Base-by-base conservation (phyloP, 1,284 basidiomycete species). In the Apiotrichum gamsii region DNA sequence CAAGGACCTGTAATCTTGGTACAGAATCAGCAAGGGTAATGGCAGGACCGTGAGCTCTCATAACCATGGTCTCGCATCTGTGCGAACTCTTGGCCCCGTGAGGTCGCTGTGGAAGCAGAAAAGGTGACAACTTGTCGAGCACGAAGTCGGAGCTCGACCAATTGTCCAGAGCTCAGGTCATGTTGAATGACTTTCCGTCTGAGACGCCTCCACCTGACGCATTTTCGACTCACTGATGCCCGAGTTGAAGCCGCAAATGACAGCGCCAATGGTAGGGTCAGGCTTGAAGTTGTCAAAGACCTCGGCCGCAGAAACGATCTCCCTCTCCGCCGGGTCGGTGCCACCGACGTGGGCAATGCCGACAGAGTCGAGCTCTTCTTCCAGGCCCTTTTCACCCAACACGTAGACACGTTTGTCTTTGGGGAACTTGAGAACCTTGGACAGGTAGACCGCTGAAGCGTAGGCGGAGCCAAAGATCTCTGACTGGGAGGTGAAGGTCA, bases 401-500 rank as follows among this genome's bases (percentile, higher is more conserved):
- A 98, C 88, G 72, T 93, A 99, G 8, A 95, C 93, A 69, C 88
- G 90, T 75, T 96, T 90, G 69, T 89, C 82, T 59, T 85, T 85
- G 10, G 88, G 89, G 54, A 96, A 79, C 56, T 90, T 85, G 58
- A 96, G 76, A 16, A 95, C 85, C 34, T 87, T 82, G 3, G 89
- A 90, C 20, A 98, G 75, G 72, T 97, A 97, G 10, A 93, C 85
- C 2, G 94, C 93, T 6, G 90, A 80, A 4, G 93, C 91, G 66
- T 87, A 95, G 2, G 90, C 91, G 8, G 91, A 97, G 39, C 93
- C 91, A 62, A 90, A 95, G 49, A 98, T 88, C 69, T 99, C 94
- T 49, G 90, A 85, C 87, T 94, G 59, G 5, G 23, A 28, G 11
- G 11, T 6, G 8, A 28, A 28, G 2, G 47, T 49, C 13, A 49